Evolutionary conservation across 1,284 basidiomycete genomes (phyloP), one percentile per base, ranked within the genome.

Genomic region (Meira miltonrushii): DNA sequence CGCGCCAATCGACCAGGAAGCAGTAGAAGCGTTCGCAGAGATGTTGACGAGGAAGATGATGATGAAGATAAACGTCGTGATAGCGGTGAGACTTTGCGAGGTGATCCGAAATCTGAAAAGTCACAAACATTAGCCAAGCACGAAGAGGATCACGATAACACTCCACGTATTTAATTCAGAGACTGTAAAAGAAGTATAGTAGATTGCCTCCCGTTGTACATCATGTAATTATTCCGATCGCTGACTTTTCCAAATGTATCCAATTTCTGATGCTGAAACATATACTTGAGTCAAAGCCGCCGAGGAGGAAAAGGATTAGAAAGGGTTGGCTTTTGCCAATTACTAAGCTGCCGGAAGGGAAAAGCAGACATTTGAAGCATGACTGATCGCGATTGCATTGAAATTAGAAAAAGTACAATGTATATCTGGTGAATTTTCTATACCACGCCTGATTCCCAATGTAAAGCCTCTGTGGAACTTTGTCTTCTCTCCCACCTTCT

Each of bases 401-500:
- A 33, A 33, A 33, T 33, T 33, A 33, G 28, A 33, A 8, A n/a
- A 4, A 33, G 28, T 33, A 33, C 28, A 33, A 4, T 33, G 28
- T 44, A 21, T 17, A 50, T 50, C 3, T 21, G 6, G n/a, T 25
- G 13, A 50, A 15, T 5, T 13, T 15, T 39, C 37, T 52, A 47
- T 33, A 48, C 55, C 38, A 50, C 33, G 46, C 38, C 33, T 11
- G 11, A 57, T 40, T 58, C 48, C 59, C 59, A 59, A 38, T 40
- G 21, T 2, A 47, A 48, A 47, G 58, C 53, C 21, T 52, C 39
- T 17, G 57, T 38, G 11, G 21, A 49, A 50, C 71, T 66, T 44
- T 66, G 65, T 80, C 19, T 79, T 19, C 87, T 79, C 79, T 97
- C 93, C 72, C 86, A 93, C 63, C 83, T 80, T 72, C 93, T 81